These are phyloP conservation scores for Sarocladium kiliense DNA, from an alignment of 2,329 filamentous ascomycete genomes.

Conservation along the genomic window DNA sequence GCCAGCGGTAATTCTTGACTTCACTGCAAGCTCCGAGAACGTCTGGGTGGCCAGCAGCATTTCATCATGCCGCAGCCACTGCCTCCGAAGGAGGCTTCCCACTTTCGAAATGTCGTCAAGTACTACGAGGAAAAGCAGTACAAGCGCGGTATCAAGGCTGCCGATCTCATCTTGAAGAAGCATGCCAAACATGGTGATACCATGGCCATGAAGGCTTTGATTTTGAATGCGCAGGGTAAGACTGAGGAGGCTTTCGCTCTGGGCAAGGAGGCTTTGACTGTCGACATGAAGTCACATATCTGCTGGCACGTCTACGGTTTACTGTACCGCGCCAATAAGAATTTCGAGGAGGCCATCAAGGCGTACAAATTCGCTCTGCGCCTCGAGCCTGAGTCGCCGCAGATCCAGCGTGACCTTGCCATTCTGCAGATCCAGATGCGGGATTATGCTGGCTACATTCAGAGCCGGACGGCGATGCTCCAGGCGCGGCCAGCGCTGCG, in stretches of 20 bases:
- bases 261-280: conserved; percentile 85
- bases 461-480: conserved; percentile 84
- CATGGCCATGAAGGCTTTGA: conserved; percentile 97
- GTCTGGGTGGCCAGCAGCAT: too few relatives aligned
- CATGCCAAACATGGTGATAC: conserved; percentile 96
- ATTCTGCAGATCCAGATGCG: conserved; percentile 94
- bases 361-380: conserved; percentile 94
- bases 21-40: too few relatives aligned
- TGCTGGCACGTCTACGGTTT: conserved; percentile 99
- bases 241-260: conserved; percentile 90
- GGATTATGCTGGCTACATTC: conserved; percentile 89
- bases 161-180: conserved; percentile 94
- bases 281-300: conserved; percentile 98
- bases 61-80: conserved; percentile 63
- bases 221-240: conserved; percentile 88
- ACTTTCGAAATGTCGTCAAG: conserved; percentile 92
- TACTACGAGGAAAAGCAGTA: conserved; percentile 98
- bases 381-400: conserved; percentile 87
- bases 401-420: conserved; percentile 91
- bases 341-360: conserved; percentile 98
- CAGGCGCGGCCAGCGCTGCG: conserved; percentile 74
- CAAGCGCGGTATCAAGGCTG: conserved; percentile 87
- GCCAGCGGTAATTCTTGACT: too few relatives aligned
- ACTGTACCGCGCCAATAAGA: conserved; percentile 89
- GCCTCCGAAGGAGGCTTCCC: conserved; percentile 82